phyloP scores from a whole-genome alignment of 192 early-diverging fungal species.

The Phlyctochytrium arcticum region DNA sequence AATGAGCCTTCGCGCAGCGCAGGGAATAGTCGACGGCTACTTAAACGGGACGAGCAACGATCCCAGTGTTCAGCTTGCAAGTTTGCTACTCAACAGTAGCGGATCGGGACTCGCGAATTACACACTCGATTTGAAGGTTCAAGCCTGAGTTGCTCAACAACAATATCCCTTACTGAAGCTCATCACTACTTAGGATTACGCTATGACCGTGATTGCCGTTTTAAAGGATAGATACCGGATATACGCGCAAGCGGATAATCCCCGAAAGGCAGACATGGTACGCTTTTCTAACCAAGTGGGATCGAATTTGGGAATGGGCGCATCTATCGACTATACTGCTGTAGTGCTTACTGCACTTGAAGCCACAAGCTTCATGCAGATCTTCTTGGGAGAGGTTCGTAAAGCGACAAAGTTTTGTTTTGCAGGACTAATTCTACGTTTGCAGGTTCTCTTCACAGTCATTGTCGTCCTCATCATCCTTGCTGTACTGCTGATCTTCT shows the following conservation, averaged over 20 bases:
- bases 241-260: slow-evolving; percentile 3
- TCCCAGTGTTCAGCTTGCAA: not conserved
- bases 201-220: slow-evolving; percentile 17
- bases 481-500: slow-evolving; percentile 32
- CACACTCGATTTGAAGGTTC: too few relatives aligned
- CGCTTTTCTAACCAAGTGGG: slow-evolving; percentile 23
- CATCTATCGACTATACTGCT: slow-evolving; percentile 12
- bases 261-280: slow-evolving; percentile 12
- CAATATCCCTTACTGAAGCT: too few relatives aligned
- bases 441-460: slow-evolving; percentile 25
- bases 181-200: slow-evolving; percentile 19
- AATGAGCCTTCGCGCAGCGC: slow-evolving; percentile 10
- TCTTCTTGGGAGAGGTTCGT: slow-evolving; percentile 24
- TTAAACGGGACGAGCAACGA: not conserved
- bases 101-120: too few relatives aligned
- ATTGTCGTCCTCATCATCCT: slow-evolving; percentile 20
- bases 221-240: slow-evolving; percentile 5
- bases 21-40: not conserved
- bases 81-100: too few relatives aligned
- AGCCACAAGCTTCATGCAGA: slow-evolving; percentile 21
- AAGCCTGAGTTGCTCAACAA: too few relatives aligned
- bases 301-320: slow-evolving; percentile 4
- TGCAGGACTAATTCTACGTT: not conserved
- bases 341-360: slow-evolving; percentile 21
- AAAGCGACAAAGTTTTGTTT: not conserved